These are phyloP conservation scores for Bryum argenteum DNA, from an alignment of 225 moss, liverwort and hornwort species.

Conservation along the genomic window DNA sequence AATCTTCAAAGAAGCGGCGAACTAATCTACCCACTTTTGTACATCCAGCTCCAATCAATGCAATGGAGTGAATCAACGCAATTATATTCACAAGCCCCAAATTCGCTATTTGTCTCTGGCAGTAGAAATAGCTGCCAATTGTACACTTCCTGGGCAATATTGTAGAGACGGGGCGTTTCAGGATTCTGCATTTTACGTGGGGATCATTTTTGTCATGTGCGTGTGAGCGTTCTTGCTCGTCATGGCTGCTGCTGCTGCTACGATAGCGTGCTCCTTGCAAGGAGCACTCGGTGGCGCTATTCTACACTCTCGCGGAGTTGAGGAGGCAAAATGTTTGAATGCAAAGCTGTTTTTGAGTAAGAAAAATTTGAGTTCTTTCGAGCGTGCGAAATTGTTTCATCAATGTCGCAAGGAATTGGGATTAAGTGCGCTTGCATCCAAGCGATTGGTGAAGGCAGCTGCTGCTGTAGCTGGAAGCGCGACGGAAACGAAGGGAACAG, in stretches of 20 bases:
- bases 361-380: background rate
- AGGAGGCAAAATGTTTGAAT: conserved; percentile 13
- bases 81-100: background rate
- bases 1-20: background rate
- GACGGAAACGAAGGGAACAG: conserved; percentile 33
- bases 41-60: background rate
- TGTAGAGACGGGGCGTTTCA: too few species aligned
- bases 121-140: background rate
- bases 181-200: background rate
- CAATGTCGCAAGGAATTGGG: conserved; percentile 14
- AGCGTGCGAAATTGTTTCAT: background rate
- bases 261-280: conserved; percentile 36
- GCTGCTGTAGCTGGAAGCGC: conserved; percentile 23
- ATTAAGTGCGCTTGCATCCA: background rate
- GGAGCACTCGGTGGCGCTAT: conserved; percentile 26
- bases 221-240: conserved; percentile 22
- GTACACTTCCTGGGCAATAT: too few species aligned
- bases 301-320: conserved; percentile 4
- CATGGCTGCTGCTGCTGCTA: conserved; percentile 39
- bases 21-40: background rate
- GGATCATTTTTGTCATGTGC: conserved; percentile 12
- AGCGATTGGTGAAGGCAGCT: conserved; percentile 26
- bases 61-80: background rate
- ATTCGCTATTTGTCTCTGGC: background rate
- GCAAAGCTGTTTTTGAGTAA: conserved; percentile 4